Evolutionary conservation across 2,329 filamentous ascomycete species (phyloP).

Genomic region (Pyrenochaeta sp.): DNA sequence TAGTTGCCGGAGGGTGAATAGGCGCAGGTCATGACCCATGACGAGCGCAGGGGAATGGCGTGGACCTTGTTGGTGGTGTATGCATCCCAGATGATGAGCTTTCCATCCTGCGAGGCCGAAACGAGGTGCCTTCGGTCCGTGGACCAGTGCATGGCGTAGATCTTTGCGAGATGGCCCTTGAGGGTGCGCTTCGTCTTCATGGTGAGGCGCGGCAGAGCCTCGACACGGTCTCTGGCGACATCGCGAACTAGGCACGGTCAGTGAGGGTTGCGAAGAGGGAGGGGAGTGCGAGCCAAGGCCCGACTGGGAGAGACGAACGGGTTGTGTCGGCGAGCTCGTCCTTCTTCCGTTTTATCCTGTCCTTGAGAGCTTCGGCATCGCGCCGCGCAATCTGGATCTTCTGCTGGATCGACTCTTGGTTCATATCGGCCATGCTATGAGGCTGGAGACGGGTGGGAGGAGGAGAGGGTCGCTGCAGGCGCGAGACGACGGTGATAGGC

Average conservation of each 20-base stretch:
- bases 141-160: slow-evolving; percentile 99
- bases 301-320: slow-evolving; percentile 70
- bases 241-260: slow-evolving; percentile 72
- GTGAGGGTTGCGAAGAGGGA: slow-evolving; percentile 29
- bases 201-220: slow-evolving; percentile 87
- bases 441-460: slow-evolving; percentile 13
- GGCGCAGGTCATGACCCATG: slow-evolving; percentile 99
- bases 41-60: slow-evolving; percentile 94
- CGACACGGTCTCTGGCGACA: slow-evolving; percentile 90
- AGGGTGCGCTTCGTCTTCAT: slow-evolving; percentile 98
- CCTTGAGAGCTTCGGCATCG: slow-evolving; percentile 97
- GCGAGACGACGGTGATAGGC: slow-evolving; percentile 31
- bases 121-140: slow-evolving; percentile 97
- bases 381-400: slow-evolving; percentile 93
- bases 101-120: slow-evolving; percentile 97
- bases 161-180: slow-evolving; percentile 98
- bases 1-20: slow-evolving; percentile 98
- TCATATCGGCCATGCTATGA: slow-evolving; percentile 56
- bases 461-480: slow-evolving; percentile 18
- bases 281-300: slow-evolving; percentile 6
- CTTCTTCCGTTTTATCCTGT: slow-evolving; percentile 99
- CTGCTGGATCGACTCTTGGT: slow-evolving; percentile 60
- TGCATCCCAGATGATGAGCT: slow-evolving; percentile 99
- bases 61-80: slow-evolving; percentile 99
- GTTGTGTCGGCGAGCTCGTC: slow-evolving; percentile 98